Evolutionary conservation across 257 asterid species (phyloP).

Genomic region (Vinca minor): DNA sequence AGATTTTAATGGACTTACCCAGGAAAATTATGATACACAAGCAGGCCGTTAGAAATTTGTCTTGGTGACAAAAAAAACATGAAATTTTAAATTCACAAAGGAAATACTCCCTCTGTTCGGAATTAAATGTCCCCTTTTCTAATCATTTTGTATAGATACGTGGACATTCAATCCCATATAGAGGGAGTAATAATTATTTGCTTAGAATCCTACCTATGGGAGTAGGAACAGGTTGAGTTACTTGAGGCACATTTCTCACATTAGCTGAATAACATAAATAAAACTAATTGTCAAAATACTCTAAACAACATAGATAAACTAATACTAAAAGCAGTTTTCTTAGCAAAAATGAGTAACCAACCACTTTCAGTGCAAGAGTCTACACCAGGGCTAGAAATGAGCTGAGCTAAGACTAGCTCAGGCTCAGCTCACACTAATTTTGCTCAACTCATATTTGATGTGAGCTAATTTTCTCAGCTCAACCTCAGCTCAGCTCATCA

Average conservation of each 20-base stretch:
- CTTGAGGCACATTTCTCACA: conserved; percentile 41
- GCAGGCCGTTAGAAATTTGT: neutral
- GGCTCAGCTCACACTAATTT: too few species aligned
- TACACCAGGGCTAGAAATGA: too few species aligned
- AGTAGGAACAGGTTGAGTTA: conserved; percentile 45
- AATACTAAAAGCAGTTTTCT: neutral
- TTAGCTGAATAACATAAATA: conserved; percentile 29
- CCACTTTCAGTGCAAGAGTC: neutral
- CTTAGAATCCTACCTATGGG: conserved; percentile 39
- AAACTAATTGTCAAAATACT: conserved; percentile 5
- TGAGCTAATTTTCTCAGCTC: too few species aligned
- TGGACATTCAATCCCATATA: too few species aligned
- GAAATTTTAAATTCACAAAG: neutral
- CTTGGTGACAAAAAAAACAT: neutral
- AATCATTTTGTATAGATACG: too few species aligned
- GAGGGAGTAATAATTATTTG: conserved; percentile 6
- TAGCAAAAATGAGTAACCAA: neutral
- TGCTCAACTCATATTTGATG: too few species aligned
- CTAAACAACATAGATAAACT: neutral
- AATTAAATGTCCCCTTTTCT: too few species aligned
- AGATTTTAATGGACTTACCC: neutral
- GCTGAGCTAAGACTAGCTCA: too few species aligned
- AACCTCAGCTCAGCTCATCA: too few species aligned
- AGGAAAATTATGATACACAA: neutral
- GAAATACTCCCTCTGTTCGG: too few species aligned